phyloP scores from a whole-genome alignment of 23 red algal genomes.

The Cyanidiococcus yangmingshanensis region DNA sequence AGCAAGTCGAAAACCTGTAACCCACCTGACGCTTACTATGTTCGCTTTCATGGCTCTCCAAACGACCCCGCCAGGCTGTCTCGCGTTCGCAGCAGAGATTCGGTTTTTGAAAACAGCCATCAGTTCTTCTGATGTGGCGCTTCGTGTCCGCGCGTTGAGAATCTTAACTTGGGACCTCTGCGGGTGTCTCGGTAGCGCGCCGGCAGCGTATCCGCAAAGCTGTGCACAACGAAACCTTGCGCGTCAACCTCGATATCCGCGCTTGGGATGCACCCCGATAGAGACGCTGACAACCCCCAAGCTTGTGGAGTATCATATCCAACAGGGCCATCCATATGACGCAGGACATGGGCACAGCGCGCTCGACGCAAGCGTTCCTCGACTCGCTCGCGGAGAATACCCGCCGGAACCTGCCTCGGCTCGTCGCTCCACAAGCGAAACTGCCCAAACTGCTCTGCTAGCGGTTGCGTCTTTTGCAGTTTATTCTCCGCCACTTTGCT shows the following conservation, averaged over 20 bases:
- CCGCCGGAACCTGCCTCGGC: neutral
- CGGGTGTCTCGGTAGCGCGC: neutral
- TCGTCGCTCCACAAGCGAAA: neutral
- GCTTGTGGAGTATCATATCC: neutral
- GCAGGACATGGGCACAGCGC: neutral
- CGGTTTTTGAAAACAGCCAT: too few species aligned
- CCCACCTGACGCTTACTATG: too few species aligned
- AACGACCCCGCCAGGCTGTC: too few species aligned
- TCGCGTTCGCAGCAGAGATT: too few species aligned
- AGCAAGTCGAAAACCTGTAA: too few species aligned
- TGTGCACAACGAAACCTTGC: neutral
- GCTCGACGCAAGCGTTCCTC: neutral
- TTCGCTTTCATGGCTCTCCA: too few species aligned
- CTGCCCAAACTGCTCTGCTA: neutral
- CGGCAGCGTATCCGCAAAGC: neutral
- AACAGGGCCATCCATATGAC: neutral
- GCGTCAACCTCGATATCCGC: neutral
- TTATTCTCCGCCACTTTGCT: neutral
- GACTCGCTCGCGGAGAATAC: neutral
- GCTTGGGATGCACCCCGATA: neutral
- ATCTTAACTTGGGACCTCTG: too few species aligned
- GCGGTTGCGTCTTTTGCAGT: neutral
- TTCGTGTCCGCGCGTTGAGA: too few species aligned
- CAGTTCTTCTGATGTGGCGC: too few species aligned
- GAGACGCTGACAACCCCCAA: neutral